Percentiles rank a stretch among this genome's conserved stretches.
phyloP scores from a whole-genome alignment of 2,329 filamentous ascomycete species.

The Fusarium nisikadoi region DNA sequence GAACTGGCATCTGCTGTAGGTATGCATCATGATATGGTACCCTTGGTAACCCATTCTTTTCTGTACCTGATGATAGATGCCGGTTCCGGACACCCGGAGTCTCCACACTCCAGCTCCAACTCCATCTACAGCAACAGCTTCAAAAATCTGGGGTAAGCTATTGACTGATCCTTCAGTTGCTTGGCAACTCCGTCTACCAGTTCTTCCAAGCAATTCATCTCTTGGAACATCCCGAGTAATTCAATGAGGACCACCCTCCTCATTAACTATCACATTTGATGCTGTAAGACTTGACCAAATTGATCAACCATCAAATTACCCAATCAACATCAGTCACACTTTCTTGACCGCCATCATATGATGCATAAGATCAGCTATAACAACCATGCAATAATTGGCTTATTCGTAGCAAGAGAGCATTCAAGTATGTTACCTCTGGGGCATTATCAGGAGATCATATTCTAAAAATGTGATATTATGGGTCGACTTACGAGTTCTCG shows the following conservation, averaged over 20 bases:
- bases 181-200: not conserved
- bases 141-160: conserved; percentile 27
- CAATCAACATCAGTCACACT: conserved; percentile 3
- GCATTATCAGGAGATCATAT: not conserved
- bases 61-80: conserved; percentile 17
- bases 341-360: conserved; percentile 2
- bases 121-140: conserved; percentile 4
- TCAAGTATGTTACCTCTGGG: not conserved
- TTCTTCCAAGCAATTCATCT: not conserved
- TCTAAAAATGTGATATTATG: not conserved
- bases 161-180: conserved; percentile 5
- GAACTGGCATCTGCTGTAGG: not conserved
- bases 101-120: conserved; percentile 23
- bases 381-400: not conserved
- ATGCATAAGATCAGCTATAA: not conserved
- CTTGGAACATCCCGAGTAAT: not conserved
- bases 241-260: not conserved
- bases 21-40: not conserved
- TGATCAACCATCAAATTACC: not conserved
- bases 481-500: not conserved
- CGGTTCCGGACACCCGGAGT: conserved; percentile 10
- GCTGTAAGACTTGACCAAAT: not conserved
- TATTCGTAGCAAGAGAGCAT: not conserved
- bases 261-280: not conserved
- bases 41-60: conserved; percentile 15